Conservation (phyloP, 495 filamentous ascomycete species). For the Xylaria nigripes region DNA sequence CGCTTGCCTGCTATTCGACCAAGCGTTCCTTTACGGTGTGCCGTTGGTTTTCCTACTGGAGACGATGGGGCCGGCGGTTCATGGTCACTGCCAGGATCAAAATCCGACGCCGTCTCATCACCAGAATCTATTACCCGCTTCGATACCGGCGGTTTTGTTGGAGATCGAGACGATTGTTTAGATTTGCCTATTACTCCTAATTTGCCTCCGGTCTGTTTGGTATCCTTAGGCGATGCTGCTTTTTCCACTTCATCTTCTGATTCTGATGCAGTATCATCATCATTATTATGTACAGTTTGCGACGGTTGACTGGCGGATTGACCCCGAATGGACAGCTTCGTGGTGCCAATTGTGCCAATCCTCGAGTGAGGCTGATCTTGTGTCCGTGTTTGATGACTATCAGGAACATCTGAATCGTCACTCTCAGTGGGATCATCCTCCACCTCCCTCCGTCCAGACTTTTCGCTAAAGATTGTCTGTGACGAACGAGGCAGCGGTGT, state of each 20-base stretch:
- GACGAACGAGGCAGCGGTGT: constrained; percentile 32
- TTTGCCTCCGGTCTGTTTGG: constrained; percentile 4
- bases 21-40: constrained; percentile 23
- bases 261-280: constrained; percentile 24
- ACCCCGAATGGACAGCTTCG: constrained; percentile 7
- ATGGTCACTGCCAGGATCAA: constrained; percentile 16
- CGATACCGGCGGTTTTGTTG: constrained; percentile 7
- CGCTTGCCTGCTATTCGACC: constrained; percentile 39
- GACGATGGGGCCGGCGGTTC: constrained; percentile 1
- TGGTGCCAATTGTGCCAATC: constrained; percentile 26
- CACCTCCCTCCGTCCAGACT: not conserved
- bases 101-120: constrained; percentile 38
- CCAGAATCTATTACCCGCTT: constrained; percentile 4
- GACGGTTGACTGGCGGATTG: constrained; percentile 15
- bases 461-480: not conserved
- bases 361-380: constrained; percentile 6
- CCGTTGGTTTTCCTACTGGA: constrained; percentile 15
- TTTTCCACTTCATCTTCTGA: constrained; percentile 13
- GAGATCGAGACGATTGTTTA: constrained; percentile 11
- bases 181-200: constrained; percentile 16
- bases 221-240: constrained; percentile 1
- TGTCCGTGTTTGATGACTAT: constrained; percentile 6
- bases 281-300: constrained; percentile 17
- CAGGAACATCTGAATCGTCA: constrained; percentile 12
- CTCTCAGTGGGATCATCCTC: constrained; percentile 14